phyloP scores from a whole-genome alignment of 257 asterid genomes.

The Nemophila menziesii region DNA sequence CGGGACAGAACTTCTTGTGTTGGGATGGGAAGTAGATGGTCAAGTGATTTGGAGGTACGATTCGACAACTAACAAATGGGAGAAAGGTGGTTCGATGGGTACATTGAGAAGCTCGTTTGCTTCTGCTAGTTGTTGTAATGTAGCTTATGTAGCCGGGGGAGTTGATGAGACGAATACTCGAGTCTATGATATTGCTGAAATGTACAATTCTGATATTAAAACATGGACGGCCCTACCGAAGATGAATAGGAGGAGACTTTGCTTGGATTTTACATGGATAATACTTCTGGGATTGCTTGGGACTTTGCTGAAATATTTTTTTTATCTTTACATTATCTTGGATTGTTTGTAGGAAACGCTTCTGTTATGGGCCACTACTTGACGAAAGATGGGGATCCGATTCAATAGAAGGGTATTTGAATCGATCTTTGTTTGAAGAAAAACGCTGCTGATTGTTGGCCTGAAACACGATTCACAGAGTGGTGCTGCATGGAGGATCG shows the following conservation, averaged over 20 bases:
- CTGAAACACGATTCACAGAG: too few species aligned
- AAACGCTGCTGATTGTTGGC: too few species aligned
- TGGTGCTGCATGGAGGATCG: too few species aligned
- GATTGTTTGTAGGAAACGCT: too few species aligned
- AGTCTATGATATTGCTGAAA: conserved; percentile 47
- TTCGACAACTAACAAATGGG: conserved; percentile 43
- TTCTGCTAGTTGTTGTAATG: conserved; percentile 47
- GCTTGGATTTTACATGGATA: conserved; percentile 63
- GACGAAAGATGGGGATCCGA: too few species aligned
- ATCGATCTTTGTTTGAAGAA: too few species aligned
- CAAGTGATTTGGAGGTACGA: conserved; percentile 63
- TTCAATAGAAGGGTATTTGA: too few species aligned
- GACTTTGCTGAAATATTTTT: too few species aligned
- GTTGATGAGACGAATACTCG: conserved; percentile 22
- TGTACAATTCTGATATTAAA: conserved; percentile 31
- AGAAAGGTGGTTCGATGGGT: conserved; percentile 54
- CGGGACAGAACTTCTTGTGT: conserved; percentile 53
- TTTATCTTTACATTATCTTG: too few species aligned
- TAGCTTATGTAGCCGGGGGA: conserved; percentile 71
- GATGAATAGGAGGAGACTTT: conserved; percentile 47
- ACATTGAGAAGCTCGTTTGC: conserved; percentile 65
- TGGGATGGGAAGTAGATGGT: conserved; percentile 58
- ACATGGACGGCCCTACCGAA: conserved; percentile 53
- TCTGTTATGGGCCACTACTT: too few species aligned
- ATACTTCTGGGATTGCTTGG: too few species aligned